Base-by-base conservation (phyloP, 768 basidiomycete genomes). In the Lactarius tabidus region DNA sequence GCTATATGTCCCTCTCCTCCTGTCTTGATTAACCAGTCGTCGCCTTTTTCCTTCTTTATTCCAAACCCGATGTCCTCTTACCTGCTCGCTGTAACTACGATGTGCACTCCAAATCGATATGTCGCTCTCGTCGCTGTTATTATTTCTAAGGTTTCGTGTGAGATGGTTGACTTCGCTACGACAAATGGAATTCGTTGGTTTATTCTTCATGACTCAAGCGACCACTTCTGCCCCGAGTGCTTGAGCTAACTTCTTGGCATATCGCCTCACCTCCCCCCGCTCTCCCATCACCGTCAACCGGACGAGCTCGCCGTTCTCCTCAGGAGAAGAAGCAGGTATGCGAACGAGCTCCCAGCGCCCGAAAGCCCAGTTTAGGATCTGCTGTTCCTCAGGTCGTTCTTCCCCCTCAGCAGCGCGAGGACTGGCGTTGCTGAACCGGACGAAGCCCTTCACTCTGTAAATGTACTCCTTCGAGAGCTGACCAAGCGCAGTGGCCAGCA, bases 341-440 rank as follows among this genome's bases (percentile, higher is more conserved):
- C 71, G 78, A 14, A 86, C 81, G 45, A 89, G 75, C 31, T 94
- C 91, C 72, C 84, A 87, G 45, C 95, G 84, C 17, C 92, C 92
- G 77, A 97, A 98, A 8, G 95, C 94, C 93, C 93, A 98, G 73
- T 98, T 98, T 64, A 96, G 70, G 65, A 94, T 89, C 72, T 81
- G 74, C 67, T 76, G 70, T 9, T 6, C 6, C 48, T 41, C 41
- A 39, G 18, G 57, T 23, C 2, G 52, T 33, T 31, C n/a, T 2
- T 33, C 26, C 35, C 29, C 35, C 15, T 41, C 26, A 26, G 39
- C 12, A 0, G n/a, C 20, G 5, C 77, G 75, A 23, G 74, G 74
- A 29, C 73, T 74, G 2, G 71, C 68, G 18, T 9, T 18, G 6
- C 48, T 10, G 29, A 91, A 73, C 43, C 81, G 82, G 28, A 95